Evolutionary conservation across 1,284 basidiomycete species (phyloP).

Genomic region (Marasmius oreades): DNA sequence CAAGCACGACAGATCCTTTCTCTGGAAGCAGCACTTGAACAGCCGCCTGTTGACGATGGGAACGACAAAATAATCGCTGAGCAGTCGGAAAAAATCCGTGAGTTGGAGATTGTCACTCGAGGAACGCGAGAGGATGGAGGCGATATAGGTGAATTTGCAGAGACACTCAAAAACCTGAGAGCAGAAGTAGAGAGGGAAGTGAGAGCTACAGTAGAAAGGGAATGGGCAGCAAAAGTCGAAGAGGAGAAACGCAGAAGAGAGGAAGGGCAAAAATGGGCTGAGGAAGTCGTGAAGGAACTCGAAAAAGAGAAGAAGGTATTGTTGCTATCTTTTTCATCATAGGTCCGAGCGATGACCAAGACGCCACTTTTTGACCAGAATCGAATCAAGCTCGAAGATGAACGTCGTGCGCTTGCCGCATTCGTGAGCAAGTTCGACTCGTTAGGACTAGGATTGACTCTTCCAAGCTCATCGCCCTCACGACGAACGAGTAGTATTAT

Average conservation of each 20-base stretch:
- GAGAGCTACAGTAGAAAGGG: constrained; percentile 77
- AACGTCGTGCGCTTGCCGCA: constrained; percentile 66
- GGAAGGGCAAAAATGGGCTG: constrained; percentile 69
- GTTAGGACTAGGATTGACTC: constrained; percentile 44
- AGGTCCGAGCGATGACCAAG: not conserved
- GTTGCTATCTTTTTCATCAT: constrained; percentile 16
- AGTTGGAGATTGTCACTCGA: constrained; percentile 55
- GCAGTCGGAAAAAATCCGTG: constrained; percentile 64
- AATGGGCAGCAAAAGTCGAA: constrained; percentile 66
- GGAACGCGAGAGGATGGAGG: constrained; percentile 45
- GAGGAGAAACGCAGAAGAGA: constrained; percentile 56
- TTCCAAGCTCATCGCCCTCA: constrained; percentile 27
- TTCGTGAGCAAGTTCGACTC: constrained; percentile 79
- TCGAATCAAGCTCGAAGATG: constrained; percentile 64
- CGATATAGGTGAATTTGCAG: constrained; percentile 50
- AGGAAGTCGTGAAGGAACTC: constrained; percentile 64
- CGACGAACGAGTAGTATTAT: constrained; percentile 31
- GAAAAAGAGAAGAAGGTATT: constrained; percentile 69
- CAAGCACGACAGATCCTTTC: constrained; percentile 81
- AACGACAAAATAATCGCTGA: constrained; percentile 70
- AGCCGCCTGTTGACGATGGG: constrained; percentile 55
- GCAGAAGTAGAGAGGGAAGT: constrained; percentile 71
- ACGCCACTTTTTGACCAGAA: constrained; percentile 18
- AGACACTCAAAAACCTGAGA: constrained; percentile 36
- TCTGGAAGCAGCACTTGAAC: constrained; percentile 65